Evolutionary conservation across 495 filamentous ascomycete species (phyloP).

Genomic region (Aspergillus ellipticus): DNA sequence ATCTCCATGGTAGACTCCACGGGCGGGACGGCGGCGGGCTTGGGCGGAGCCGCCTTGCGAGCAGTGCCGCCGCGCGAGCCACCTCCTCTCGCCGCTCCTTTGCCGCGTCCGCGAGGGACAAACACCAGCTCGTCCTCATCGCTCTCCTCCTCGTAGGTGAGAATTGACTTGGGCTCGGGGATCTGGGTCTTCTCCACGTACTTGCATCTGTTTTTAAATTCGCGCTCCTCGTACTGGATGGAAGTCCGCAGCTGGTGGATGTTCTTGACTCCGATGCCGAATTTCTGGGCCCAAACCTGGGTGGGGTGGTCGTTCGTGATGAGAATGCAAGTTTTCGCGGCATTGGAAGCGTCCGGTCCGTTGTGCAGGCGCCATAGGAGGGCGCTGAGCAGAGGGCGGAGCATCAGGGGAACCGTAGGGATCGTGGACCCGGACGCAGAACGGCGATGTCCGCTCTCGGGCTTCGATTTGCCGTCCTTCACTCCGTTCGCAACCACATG

Average conservation of each 20-base stretch:
- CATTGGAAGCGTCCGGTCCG: slow-evolving; percentile 38
- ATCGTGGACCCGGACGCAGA: slow-evolving; percentile 34
- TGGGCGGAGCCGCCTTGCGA: slow-evolving; percentile 21
- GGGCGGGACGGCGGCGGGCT: slow-evolving; percentile 25
- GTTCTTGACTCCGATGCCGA: slow-evolving; percentile 56
- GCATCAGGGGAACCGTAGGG: slow-evolving; percentile 36
- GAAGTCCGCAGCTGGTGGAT: slow-evolving; percentile 57
- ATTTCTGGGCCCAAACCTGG: slow-evolving; percentile 55
- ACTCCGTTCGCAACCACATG: slow-evolving; percentile 26
- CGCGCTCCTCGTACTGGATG: slow-evolving; percentile 56
- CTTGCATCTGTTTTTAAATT: slow-evolving; percentile 53
- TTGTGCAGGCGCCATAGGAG: slow-evolving; percentile 58
- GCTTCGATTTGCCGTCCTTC: slow-evolving; percentile 23
- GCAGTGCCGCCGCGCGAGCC: slow-evolving; percentile 33
- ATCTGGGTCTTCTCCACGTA: slow-evolving; percentile 45
- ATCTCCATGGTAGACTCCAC: slow-evolving; percentile 35
- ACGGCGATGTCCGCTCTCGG: slow-evolving; percentile 31
- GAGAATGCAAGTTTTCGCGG: slow-evolving; percentile 46
- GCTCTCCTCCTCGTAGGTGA: slow-evolving; percentile 47
- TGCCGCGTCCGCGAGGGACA: slow-evolving; percentile 47
- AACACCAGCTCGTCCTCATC: slow-evolving; percentile 60
- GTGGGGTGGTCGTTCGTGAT: slow-evolving; percentile 58
- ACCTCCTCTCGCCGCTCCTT: slow-evolving; percentile 35
- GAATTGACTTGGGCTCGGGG: slow-evolving; percentile 38
- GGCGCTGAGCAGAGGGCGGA: slow-evolving; percentile 59